Evolutionary conservation across 2,329 filamentous ascomycete genomes (phyloP).

Genomic region (Thelonectria olida): DNA sequence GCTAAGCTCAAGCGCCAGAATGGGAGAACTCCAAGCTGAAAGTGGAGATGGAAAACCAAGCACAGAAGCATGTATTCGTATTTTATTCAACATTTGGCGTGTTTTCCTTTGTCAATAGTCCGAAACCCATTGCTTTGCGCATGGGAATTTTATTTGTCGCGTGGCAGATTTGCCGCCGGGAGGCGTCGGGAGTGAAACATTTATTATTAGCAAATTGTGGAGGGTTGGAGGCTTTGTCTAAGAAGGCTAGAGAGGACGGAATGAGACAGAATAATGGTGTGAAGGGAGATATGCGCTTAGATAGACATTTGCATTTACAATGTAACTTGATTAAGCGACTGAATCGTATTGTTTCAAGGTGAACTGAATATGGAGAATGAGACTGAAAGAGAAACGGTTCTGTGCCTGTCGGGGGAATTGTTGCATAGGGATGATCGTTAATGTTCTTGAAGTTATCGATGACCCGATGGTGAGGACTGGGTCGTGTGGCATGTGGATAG

Average conservation of each 20-base stretch:
- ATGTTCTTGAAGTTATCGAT: constrained; percentile 9
- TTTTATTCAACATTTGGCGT: constrained; percentile 8
- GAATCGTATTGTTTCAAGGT: not conserved
- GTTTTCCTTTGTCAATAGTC: not conserved
- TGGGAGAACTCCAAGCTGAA: not conserved
- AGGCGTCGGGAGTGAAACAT: constrained; percentile 5
- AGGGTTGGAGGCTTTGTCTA: not conserved
- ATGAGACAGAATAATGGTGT: not conserved
- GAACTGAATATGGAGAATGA: not conserved
- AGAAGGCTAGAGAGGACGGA: not conserved
- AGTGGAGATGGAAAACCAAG: constrained; percentile 2
- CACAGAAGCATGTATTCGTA: constrained; percentile 7
- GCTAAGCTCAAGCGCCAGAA: not conserved
- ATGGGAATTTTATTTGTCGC: constrained; percentile 16
- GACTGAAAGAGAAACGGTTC: not conserved
- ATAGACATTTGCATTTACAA: not conserved
- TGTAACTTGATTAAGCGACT: not conserved
- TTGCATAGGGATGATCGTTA: constrained; percentile 5
- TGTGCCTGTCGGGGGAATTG: not conserved
- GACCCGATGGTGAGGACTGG: constrained; percentile 14
- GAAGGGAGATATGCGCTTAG: not conserved
- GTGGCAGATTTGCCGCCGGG: not conserved
- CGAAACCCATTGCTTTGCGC: constrained; percentile 6
- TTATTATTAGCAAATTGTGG: constrained; percentile 9
- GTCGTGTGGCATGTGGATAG: constrained; percentile 15